These are phyloP conservation scores for Suhomyces maxii DNA, from an alignment of 1,139 yeast species.

Conservation along the genomic window DNA sequence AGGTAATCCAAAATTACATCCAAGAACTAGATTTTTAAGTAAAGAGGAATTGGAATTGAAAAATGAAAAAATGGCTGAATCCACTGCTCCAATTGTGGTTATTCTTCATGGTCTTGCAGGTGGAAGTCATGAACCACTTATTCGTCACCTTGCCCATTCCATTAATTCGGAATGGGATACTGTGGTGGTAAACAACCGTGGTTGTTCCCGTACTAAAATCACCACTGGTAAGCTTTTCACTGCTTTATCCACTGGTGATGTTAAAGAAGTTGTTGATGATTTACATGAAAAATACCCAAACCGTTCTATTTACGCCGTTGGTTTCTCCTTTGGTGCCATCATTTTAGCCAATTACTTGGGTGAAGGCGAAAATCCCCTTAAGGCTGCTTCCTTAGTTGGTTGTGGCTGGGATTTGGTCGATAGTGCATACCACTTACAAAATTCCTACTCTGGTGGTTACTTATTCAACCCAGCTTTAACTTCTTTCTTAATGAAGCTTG, in stretches of 20 bases:
- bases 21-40: conserved; percentile 71
- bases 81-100: conserved; percentile 61
- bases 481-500: conserved; percentile 58
- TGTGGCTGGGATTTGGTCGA: conserved; percentile 24
- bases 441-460: conserved; percentile 58
- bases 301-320: conserved; percentile 73
- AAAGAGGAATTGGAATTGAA: conserved; percentile 30
- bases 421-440: conserved; percentile 51
- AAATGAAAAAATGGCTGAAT: conserved; percentile 20
- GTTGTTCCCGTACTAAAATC: conserved; percentile 81
- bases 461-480: conserved; percentile 70
- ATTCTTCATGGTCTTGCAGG: conserved; percentile 87
- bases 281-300: conserved; percentile 61
- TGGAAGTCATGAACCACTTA: conserved; percentile 87
- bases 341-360: conserved; percentile 56
- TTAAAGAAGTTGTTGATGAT: conserved; percentile 57
- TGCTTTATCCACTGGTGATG: conserved; percentile 73
- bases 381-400: conserved; percentile 62
- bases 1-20: conserved; percentile 73
- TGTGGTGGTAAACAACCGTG: conserved; percentile 78
- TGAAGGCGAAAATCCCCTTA: conserved; percentile 47
- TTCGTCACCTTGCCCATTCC: conserved; percentile 58
- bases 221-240: conserved; percentile 75
- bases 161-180: conserved; percentile 48
- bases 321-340: conserved; percentile 80